phyloP scores from a whole-genome alignment of 2,329 filamentous ascomycete species.

The Lomentospora prolificans region DNA sequence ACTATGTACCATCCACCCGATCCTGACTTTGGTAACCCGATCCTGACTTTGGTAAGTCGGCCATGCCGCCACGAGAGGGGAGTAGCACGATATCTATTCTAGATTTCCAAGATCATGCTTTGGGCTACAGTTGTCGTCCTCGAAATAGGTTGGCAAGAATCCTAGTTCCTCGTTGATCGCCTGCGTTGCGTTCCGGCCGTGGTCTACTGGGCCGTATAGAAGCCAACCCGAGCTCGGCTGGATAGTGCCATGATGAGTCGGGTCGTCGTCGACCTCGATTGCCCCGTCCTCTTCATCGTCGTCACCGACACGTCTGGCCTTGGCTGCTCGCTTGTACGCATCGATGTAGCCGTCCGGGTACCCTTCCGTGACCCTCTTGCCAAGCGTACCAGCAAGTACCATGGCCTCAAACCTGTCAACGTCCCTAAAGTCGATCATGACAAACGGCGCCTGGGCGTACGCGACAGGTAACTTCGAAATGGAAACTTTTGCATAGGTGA shows the following conservation, averaged over 20 bases:
- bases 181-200: conserved; percentile 4
- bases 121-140: too few relatives aligned
- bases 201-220: conserved; percentile 5
- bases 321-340: conserved; percentile 1
- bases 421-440: conserved; percentile 6
- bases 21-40: too few relatives aligned
- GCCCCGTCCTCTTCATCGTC: background rate
- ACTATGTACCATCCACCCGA: too few relatives aligned
- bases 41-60: too few relatives aligned
- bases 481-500: conserved; percentile 3
- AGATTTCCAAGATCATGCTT: too few relatives aligned
- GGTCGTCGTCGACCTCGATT: conserved; percentile 3
- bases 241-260: background rate
- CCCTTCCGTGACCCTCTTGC: conserved; percentile 8
- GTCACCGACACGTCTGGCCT: background rate
- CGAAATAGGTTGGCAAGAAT: background rate
- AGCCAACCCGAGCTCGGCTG: conserved; percentile 7
- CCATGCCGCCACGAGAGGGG: too few relatives aligned
- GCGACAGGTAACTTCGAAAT: background rate
- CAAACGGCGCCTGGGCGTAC: conserved; percentile 6
- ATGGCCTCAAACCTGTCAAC: conserved; percentile 9
- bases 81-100: too few relatives aligned
- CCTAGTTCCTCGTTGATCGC: background rate
- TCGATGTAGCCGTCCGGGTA: conserved; percentile 5
- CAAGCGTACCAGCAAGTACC: conserved; percentile 4